phyloP scores from a whole-genome alignment of 495 filamentous ascomycete genomes.

The Talaromyces stipitatus region DNA sequence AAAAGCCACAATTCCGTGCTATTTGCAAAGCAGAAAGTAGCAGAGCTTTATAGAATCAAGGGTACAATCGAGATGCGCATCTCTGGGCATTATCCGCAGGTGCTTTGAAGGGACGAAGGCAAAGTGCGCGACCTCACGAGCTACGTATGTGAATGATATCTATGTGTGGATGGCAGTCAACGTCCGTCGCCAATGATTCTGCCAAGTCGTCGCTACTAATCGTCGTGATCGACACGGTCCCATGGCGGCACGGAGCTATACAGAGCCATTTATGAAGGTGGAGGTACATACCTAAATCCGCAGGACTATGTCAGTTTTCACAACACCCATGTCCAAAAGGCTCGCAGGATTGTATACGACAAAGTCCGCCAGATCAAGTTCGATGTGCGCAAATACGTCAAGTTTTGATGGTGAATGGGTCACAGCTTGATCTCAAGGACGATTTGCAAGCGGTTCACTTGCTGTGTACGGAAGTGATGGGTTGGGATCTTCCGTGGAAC shows the following conservation, averaged over 20 bases:
- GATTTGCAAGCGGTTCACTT: conserved; percentile 15
- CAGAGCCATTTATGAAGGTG: conserved; percentile 14
- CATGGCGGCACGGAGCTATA: conserved; percentile 28
- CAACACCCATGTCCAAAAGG: conserved; percentile 13
- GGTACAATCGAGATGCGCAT: conserved; percentile 16
- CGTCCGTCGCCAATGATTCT: conserved; percentile 23
- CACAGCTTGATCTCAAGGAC: conserved; percentile 3
- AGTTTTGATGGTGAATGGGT: conserved; percentile 14
- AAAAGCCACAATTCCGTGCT: conserved; percentile 7
- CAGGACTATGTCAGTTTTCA: conserved; percentile 13
- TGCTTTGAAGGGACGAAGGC: conserved; percentile 4
- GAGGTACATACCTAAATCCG: conserved; percentile 15
- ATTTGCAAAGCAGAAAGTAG: conserved; percentile 10
- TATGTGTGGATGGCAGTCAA: conserved; percentile 25
- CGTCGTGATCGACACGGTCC: conserved; percentile 11
- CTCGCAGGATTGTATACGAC: conserved; percentile 23
- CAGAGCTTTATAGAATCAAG: conserved; percentile 18
- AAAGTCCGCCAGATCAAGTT: conserved; percentile 41
- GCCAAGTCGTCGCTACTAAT: conserved; percentile 6
- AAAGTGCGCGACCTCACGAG: conserved; percentile 2
- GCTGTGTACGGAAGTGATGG: conserved; percentile 23
- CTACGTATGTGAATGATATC: conserved; percentile 19
- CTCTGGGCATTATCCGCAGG: conserved; percentile 13
- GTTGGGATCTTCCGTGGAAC: conserved; percentile 24
- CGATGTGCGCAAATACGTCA: conserved; percentile 12